A percentile compares a stretch with the other conserved stretches of the same genome.
phyloP scores from a whole-genome alignment of 768 basidiomycete genomes.

The Mycena metata region DNA sequence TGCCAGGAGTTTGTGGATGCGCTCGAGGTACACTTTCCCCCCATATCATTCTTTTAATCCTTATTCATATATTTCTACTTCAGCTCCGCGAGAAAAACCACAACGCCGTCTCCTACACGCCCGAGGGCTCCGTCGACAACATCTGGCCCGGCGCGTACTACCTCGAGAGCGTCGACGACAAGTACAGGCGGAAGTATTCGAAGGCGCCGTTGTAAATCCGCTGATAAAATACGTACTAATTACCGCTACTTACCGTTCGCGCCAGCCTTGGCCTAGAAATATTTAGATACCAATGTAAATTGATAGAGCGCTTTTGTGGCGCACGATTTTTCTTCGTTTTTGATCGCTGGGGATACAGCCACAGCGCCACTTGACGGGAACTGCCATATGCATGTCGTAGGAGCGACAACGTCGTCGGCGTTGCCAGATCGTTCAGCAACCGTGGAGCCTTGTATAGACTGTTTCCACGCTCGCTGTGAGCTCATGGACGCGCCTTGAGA shows the following conservation, averaged over 20 bases:
- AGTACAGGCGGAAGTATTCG: constrained; percentile 92
- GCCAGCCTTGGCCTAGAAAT: background rate
- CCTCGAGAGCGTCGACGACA: constrained; percentile 89
- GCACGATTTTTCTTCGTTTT: too few species aligned
- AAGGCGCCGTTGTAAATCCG: constrained; percentile 27
- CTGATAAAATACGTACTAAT: background rate
- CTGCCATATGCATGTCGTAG: too few species aligned
- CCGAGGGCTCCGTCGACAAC: constrained; percentile 89
- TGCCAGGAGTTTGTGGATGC: constrained; percentile 94
- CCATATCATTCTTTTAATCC: constrained; percentile 13
- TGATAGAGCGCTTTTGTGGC: background rate
- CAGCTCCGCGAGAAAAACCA: constrained; percentile 98
- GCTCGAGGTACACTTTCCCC: constrained; percentile 65
- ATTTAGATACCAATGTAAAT: constrained; percentile 27
- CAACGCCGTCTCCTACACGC: constrained; percentile 88
- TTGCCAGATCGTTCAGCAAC: too few species aligned
- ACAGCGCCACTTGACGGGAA: too few species aligned
- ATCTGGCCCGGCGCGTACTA: constrained; percentile 96
- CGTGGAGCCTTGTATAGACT: too few species aligned
- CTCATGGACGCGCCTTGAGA: too few species aligned
- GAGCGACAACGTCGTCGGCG: too few species aligned
- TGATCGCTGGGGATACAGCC: too few species aligned
- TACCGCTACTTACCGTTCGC: background rate
- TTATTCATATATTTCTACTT: constrained; percentile 5
- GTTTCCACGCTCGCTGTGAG: too few species aligned